Evolutionary conservation across 164 flowering plant species (phyloP).

Genomic region (Macadamia tetraphylla): DNA sequence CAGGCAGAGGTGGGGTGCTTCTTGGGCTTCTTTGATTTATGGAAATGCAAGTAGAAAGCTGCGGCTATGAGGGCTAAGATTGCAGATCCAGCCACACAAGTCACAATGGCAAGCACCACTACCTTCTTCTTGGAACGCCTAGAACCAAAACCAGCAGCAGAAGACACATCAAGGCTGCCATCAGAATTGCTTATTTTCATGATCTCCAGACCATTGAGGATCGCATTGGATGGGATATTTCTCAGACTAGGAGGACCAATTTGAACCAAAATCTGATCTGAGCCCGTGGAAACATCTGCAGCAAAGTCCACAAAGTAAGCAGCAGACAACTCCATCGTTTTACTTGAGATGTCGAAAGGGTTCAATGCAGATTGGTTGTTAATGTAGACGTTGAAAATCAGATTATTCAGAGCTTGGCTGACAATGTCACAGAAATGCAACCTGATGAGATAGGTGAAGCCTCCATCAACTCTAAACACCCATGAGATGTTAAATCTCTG

Average conservation of each 20-base stretch:
- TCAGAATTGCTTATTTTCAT: slow-evolving; percentile 37
- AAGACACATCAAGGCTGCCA: slow-evolving; percentile 30
- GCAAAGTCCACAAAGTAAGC: slow-evolving; percentile 41
- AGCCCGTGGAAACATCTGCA: slow-evolving; percentile 20
- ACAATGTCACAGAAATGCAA: slow-evolving; percentile 62
- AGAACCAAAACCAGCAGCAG: slow-evolving; percentile 1
- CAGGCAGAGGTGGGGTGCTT: slow-evolving; percentile 12
- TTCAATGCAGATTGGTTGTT: slow-evolving; percentile 36
- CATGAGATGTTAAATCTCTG: slow-evolving; percentile 48
- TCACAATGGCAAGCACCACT: slow-evolving; percentile 13
- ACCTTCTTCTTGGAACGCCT: slow-evolving; percentile 15
- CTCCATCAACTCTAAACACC: slow-evolving; percentile 35
- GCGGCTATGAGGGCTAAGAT: slow-evolving; percentile 15
- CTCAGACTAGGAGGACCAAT: slow-evolving; percentile 35
- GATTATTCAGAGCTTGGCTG: slow-evolving; percentile 22
- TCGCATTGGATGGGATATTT: slow-evolving; percentile 33
- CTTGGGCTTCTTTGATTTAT: slow-evolving; percentile 18
- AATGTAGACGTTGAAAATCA: slow-evolving; percentile 42
- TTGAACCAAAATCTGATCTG: slow-evolving; percentile 29
- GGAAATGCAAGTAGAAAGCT: slow-evolving; percentile 13
- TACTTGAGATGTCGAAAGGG: slow-evolving; percentile 39
- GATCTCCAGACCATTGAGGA: slow-evolving; percentile 53
- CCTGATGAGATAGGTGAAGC: slow-evolving; percentile 38
- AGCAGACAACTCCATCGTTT: slow-evolving; percentile 27
- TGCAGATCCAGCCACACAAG: slow-evolving; percentile 22